phyloP scores from a whole-genome alignment of 352 stramenopile genomes.

The Globisporangium radiosum region DNA sequence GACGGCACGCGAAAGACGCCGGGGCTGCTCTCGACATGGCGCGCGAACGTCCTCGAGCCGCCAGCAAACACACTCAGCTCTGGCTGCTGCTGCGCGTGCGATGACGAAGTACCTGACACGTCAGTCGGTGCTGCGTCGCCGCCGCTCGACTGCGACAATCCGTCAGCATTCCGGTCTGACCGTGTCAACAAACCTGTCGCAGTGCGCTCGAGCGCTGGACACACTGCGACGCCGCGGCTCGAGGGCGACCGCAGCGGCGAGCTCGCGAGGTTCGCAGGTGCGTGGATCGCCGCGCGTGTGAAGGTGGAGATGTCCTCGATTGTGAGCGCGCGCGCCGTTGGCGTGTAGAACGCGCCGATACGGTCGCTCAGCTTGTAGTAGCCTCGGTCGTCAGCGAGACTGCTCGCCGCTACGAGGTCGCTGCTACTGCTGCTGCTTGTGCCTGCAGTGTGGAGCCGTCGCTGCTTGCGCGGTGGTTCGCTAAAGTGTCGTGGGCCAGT shows the following conservation, averaged over 20 bases:
- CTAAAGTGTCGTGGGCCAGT: conserved; percentile 22
- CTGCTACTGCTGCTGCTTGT: conserved; percentile 10
- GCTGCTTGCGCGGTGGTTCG: conserved; percentile 28
- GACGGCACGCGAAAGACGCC: conserved; percentile 48
- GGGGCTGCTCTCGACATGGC: conserved; percentile 61
- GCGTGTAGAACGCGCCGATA: conserved; percentile 72
- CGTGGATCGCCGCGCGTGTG: conserved; percentile 41
- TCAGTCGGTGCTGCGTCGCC: neutral
- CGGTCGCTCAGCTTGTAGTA: conserved; percentile 83
- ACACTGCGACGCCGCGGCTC: conserved; percentile 34
- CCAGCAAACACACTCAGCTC: conserved; percentile 48
- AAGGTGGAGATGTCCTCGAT: conserved; percentile 68
- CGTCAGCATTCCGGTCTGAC: neutral
- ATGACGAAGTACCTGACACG: neutral
- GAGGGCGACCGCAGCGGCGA: conserved; percentile 34
- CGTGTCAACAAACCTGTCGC: neutral
- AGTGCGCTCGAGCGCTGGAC: conserved; percentile 44
- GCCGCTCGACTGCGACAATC: conserved; percentile 1
- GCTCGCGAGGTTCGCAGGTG: conserved; percentile 32
- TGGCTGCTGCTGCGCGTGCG: conserved; percentile 3
- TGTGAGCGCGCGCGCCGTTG: conserved; percentile 51
- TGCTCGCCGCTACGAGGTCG: conserved; percentile 5
- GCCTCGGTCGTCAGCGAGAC: conserved; percentile 42
- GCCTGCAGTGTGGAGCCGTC: conserved; percentile 16
- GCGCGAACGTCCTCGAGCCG: conserved; percentile 47